These are phyloP conservation scores for Fusarium longipes DNA, from an alignment of 2,329 filamentous ascomycete genomes.

Conservation along the genomic window DNA sequence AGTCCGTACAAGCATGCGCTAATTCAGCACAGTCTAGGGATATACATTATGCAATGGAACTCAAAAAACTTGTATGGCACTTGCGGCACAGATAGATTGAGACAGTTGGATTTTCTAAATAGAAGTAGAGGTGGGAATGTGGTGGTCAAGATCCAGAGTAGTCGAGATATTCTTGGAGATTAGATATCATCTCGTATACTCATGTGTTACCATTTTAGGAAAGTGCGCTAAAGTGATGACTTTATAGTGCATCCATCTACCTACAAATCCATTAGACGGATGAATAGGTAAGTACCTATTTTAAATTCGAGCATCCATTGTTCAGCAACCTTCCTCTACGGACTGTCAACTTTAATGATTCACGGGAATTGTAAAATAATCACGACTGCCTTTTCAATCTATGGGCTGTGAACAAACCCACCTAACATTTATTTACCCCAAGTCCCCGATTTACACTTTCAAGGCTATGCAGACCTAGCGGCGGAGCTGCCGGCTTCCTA, in stretches of 20 bases:
- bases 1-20: too few relatives aligned
- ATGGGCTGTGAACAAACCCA: neutral
- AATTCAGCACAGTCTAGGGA: too few relatives aligned
- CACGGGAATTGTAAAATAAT: too few relatives aligned
- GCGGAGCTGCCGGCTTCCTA: slow-evolving; percentile 28
- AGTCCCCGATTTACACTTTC: neutral
- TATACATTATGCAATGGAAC: too few relatives aligned
- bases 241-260: neutral
- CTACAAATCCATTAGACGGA: too few relatives aligned
- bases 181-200: neutral
- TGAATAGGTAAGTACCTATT: too few relatives aligned
- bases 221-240: neutral
- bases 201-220: neutral
- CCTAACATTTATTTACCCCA: neutral
- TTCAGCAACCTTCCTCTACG: too few relatives aligned
- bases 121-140: neutral
- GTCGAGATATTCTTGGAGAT: neutral
- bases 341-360: neutral
- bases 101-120: neutral
- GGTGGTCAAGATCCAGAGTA: neutral
- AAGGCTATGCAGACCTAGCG: slow-evolving; percentile 16
- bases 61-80: neutral
- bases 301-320: too few relatives aligned
- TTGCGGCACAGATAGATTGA: neutral
- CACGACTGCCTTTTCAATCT: too few relatives aligned